A percentile compares a stretch with the other conserved stretches of the same genome.
phyloP scores from a whole-genome alignment of 305 asterid genomes.

The Euphrasia arctica region DNA sequence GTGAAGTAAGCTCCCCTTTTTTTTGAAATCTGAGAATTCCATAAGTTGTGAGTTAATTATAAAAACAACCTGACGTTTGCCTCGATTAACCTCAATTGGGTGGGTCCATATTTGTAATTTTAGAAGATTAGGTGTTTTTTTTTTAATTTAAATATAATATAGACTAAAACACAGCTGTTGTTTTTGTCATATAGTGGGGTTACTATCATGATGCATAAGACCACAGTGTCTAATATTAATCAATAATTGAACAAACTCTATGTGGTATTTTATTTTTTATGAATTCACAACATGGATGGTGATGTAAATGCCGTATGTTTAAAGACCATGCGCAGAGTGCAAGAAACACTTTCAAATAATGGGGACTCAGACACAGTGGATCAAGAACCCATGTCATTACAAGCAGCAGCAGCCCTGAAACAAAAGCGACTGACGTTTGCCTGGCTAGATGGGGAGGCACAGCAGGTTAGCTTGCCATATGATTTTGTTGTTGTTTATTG shows the following conservation, averaged over 20 bases:
- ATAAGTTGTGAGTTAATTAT: too few species aligned
- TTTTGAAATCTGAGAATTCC: neutral
- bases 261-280: conserved; percentile 1
- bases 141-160: too few species aligned
- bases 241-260: neutral
- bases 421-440: conserved; percentile 81
- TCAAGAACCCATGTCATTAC: conserved; percentile 45
- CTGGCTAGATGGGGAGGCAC: conserved; percentile 98
- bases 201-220: too few species aligned
- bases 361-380: conserved; percentile 43
- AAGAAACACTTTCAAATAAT: conserved; percentile 54
- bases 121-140: too few species aligned
- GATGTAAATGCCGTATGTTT: conserved; percentile 39
- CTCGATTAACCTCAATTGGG: too few species aligned
- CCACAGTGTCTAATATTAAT: neutral
- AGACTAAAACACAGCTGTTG: too few species aligned
- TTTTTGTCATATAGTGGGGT: neutral
- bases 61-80: too few species aligned
- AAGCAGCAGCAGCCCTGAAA: conserved; percentile 61
- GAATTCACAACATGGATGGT: conserved; percentile 29
- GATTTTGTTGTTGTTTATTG: neutral
- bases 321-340: conserved; percentile 93
- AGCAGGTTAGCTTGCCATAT: conserved; percentile 48
- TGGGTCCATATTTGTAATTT: too few species aligned
- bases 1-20: conserved; percentile 59